Base-by-base conservation (phyloP, 78 protist species). In the Dictyostelium firmibasis region DNA sequence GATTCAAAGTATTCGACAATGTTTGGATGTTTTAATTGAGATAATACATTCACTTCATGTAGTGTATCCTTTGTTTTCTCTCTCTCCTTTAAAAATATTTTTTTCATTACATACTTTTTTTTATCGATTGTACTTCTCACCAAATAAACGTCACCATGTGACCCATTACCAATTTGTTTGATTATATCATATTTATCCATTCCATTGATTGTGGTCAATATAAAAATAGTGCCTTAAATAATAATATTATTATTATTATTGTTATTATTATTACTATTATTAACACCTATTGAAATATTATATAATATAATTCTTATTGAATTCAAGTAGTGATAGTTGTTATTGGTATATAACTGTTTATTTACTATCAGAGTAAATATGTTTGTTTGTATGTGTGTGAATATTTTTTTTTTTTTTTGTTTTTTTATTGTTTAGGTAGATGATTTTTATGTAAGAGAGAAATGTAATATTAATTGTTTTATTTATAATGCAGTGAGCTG, bases 1-100 rank as follows among this genome's bases (percentile, higher is more conserved):
- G 96, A 92, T 84, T 92, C 96, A 35, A 79, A 44, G 85, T 79
- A 84, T 57, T 92, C 86, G 4, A 92, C 96, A 31, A 92, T 92
- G 33, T 92, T 92, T 47, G 96, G 96, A 43, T 92, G 96, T 35
- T 74, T 81, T 7, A 92, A 77, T 35, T 78, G 35, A 27, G 91
- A 72, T 53, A 92, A 84, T 70, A 92, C 60, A 20, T 70, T 62
- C 23, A 92, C 84, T 60, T 92, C 96, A 23, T 38, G 74, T 13
- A 84, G 29, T 25, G 96, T 84, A 5, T 85, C 88, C n/a, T 60
- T 36, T 7, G 85, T 60, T 3, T 70, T 70, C 0, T 85, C 91
- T n/a, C 57, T 50, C 9, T 92, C 91, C 27, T 78, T 84, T 33
- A 92, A 44, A 36, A 72, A 81, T 2, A 92, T 92, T 84, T 84